These are phyloP conservation scores for Piper betle DNA, from an alignment of 164 flowering plant genomes.

Conservation along the genomic window DNA sequence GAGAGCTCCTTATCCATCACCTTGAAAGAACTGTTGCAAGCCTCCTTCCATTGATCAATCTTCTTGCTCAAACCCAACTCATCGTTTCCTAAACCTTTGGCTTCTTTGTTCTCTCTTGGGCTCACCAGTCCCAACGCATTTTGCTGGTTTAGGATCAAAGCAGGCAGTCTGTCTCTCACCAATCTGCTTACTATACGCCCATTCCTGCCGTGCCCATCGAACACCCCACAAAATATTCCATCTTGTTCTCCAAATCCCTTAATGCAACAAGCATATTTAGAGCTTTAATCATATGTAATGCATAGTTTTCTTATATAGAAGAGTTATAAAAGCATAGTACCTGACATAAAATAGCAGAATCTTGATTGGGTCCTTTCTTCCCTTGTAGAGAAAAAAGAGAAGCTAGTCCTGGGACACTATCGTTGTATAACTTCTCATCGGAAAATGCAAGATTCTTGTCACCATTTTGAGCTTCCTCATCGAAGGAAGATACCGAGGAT, in stretches of 20 bases:
- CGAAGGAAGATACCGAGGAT: slow-evolving; percentile 39
- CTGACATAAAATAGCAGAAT: slow-evolving; percentile 55
- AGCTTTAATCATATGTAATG: background rate
- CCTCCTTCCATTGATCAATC: slow-evolving; percentile 44
- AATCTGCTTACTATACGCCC: slow-evolving; percentile 68
- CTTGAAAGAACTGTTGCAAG: slow-evolving; percentile 45
- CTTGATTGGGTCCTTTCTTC: slow-evolving; percentile 67
- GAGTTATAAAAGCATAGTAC: slow-evolving; percentile 18
- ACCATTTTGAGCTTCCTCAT: slow-evolving; percentile 23
- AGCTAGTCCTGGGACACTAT: slow-evolving; percentile 16
- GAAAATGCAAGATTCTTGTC: slow-evolving; percentile 22
- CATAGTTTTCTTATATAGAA: background rate
- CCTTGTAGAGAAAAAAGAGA: slow-evolving; percentile 52
- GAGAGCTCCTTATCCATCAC: slow-evolving; percentile 78
- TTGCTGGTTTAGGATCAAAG: slow-evolving; percentile 28
- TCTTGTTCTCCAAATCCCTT: slow-evolving; percentile 57
- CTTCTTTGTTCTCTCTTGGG: background rate
- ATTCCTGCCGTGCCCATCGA: slow-evolving; percentile 80
- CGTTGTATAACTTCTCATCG: slow-evolving; percentile 6
- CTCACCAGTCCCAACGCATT: slow-evolving; percentile 2
- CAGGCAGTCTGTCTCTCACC: slow-evolving; percentile 34
- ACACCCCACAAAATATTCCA: slow-evolving; percentile 61
- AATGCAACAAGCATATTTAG: background rate
- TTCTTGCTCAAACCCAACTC: slow-evolving; percentile 10
- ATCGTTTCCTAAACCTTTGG: slow-evolving; percentile 1